Conservation (phyloP, 2,329 filamentous ascomycete species). For the Fusarium coicis region DNA sequence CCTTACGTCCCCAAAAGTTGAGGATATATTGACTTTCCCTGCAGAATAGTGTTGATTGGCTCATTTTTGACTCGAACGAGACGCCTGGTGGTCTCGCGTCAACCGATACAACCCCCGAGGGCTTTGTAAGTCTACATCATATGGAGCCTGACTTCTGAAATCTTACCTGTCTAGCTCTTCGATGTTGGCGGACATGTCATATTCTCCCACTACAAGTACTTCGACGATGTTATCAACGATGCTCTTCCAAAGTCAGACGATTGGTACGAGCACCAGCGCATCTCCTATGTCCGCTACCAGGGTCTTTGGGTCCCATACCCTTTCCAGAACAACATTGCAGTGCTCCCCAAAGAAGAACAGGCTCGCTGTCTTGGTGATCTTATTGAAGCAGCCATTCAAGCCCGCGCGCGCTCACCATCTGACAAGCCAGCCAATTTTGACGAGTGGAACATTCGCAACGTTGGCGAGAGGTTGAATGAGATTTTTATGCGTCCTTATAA, state of each 20-base stretch:
- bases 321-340: constrained; percentile 99
- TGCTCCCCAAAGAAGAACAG: constrained; percentile 97
- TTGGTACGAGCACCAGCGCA: constrained; percentile 98
- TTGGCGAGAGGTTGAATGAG: constrained; percentile 87
- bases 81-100: constrained; percentile 95
- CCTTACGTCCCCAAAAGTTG: no score
- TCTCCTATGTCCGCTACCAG: constrained; percentile 99
- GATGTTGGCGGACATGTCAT: constrained; percentile 98
- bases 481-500: constrained; percentile 99
- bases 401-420: constrained; percentile 78
- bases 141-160: no score
- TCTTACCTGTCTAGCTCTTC: constrained; percentile 74
- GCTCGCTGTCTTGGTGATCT: constrained; percentile 92
- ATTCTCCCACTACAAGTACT: constrained; percentile 99
- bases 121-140: constrained; percentile 71
- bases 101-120: constrained; percentile 93
- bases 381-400: constrained; percentile 91
- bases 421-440: constrained; percentile 94
- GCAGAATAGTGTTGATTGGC: constrained; percentile 86
- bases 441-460: constrained; percentile 96
- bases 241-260: constrained; percentile 92
- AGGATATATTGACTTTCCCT: no score
- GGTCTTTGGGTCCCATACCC: constrained; percentile 96
- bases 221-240: constrained; percentile 98
- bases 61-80: constrained; percentile 92